These are phyloP conservation scores for Gigaspora rosea DNA, from an alignment of 192 early-diverging fungal species.

Conservation along the genomic window DNA sequence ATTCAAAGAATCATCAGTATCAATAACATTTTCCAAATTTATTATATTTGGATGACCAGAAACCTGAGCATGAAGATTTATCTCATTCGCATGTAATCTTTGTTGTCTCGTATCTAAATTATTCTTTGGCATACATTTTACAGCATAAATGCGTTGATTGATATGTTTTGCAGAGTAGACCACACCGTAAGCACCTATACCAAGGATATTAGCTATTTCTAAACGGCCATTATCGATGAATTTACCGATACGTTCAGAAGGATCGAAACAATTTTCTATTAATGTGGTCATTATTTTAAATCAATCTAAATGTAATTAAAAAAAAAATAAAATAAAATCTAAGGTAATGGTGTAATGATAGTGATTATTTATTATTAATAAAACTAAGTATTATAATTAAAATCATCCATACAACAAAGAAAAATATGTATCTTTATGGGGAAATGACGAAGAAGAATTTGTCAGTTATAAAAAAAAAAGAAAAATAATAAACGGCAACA, in stretches of 20 bases:
- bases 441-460: too few relatives aligned
- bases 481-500: too few relatives aligned
- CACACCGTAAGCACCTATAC: conserved; percentile 75
- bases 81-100: conserved; percentile 66
- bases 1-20: conserved; percentile 60
- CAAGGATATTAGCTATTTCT: conserved; percentile 56
- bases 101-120: conserved; percentile 58
- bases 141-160: conserved; percentile 60
- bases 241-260: conserved; percentile 33
- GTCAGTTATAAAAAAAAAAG: too few relatives aligned
- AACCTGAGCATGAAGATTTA: conserved; percentile 61
- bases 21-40: conserved; percentile 64
- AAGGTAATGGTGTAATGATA: too few relatives aligned
- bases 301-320: too few relatives aligned
- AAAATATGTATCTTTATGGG: too few relatives aligned
- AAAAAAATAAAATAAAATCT: too few relatives aligned
- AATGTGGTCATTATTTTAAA: background rate
- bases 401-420: too few relatives aligned
- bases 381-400: too few relatives aligned
- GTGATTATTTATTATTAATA: too few relatives aligned
- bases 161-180: conserved; percentile 70
- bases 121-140: conserved; percentile 73
- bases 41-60: conserved; percentile 70
- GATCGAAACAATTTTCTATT: conserved; percentile 25
- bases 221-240: conserved; percentile 44